phyloP scores from a whole-genome alignment of 1,284 basidiomycete genomes.

The Wolfiporia cocos region DNA sequence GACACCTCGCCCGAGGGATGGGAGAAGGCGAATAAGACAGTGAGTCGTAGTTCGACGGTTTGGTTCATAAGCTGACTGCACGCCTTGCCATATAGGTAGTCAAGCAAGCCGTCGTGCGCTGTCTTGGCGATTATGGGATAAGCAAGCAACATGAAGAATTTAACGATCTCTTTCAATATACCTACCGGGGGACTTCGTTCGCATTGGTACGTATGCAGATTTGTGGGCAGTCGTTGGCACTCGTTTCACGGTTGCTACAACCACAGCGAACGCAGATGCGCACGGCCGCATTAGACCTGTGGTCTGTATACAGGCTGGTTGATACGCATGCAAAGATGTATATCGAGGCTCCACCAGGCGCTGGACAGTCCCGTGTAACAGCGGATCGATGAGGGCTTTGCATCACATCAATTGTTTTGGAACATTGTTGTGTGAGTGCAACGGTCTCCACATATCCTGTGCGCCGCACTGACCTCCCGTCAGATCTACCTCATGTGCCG shows the following conservation, averaged over 20 bases:
- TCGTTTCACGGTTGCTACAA: conserved; percentile 1
- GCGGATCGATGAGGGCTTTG: not conserved
- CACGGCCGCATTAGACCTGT: conserved; percentile 61
- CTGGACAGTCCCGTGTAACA: not conserved
- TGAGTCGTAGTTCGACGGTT: conserved; percentile 15
- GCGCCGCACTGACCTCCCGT: too few species aligned
- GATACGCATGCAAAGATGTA: conserved; percentile 18
- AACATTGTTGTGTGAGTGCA: too few species aligned
- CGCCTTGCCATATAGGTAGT: too few species aligned
- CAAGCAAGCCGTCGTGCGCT: conserved; percentile 35
- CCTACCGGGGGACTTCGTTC: conserved; percentile 28
- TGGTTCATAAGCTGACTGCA: not conserved
- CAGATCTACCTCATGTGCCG: too few species aligned
- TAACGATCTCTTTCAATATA: conserved; percentile 26
- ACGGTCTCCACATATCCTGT: too few species aligned
- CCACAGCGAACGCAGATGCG: conserved; percentile 50
- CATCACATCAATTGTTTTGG: too few species aligned
- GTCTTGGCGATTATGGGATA: conserved; percentile 36
- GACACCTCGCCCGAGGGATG: conserved; percentile 15
- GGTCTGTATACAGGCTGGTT: conserved; percentile 44
- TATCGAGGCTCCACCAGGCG: conserved; percentile 1
- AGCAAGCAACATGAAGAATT: conserved; percentile 55
- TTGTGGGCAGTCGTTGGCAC: not conserved
- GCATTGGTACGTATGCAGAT: conserved; percentile 22
- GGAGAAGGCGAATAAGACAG: conserved; percentile 37